A percentile compares a stretch with the other conserved stretches of the same genome.
Evolutionary conservation across 192 early-diverging fungal genomes (phyloP).

Genomic region (Linnemannia exigua): DNA sequence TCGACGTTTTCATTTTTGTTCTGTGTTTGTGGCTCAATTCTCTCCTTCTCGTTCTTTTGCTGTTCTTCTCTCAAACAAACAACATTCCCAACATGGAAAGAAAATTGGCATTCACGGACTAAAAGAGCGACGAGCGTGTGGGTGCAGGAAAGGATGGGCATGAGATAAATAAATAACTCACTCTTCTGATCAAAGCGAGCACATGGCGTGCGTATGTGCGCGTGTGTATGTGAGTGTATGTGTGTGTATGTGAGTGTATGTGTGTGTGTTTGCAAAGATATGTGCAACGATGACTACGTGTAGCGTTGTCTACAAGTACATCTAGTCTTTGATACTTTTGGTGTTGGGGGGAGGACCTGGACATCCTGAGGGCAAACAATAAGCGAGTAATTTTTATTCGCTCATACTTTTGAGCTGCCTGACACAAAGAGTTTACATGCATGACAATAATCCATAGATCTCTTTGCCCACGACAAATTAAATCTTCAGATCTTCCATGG

Average conservation of each 20-base stretch:
- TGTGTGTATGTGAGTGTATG: not conserved
- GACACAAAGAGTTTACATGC: not conserved
- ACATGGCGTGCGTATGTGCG: not conserved
- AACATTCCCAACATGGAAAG: not conserved
- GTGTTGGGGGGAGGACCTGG: not conserved
- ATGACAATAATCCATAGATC: too few species aligned
- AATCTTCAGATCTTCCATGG: constrained; percentile 3
- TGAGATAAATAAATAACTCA: not conserved
- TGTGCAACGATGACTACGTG: not conserved
- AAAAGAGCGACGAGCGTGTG: not conserved
- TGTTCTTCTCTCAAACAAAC: not conserved
- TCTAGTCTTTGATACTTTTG: too few species aligned
- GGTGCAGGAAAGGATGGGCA: not conserved
- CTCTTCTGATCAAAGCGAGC: not conserved
- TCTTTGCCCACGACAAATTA: not conserved
- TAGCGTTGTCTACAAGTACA: not conserved
- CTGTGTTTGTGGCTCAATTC: too few species aligned
- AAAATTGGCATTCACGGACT: not conserved
- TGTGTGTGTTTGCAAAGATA: not conserved
- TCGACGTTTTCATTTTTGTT: too few species aligned
- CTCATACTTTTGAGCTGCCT: not conserved
- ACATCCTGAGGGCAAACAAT: not conserved
- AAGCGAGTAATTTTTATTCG: not conserved
- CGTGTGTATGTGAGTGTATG: too few species aligned
- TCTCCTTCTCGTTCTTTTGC: too few species aligned